A percentile compares a stretch with the other conserved stretches of the same genome.
Evolutionary conservation across 1,139 yeast species (phyloP).

Genomic region (Hyphopichia fennica): DNA sequence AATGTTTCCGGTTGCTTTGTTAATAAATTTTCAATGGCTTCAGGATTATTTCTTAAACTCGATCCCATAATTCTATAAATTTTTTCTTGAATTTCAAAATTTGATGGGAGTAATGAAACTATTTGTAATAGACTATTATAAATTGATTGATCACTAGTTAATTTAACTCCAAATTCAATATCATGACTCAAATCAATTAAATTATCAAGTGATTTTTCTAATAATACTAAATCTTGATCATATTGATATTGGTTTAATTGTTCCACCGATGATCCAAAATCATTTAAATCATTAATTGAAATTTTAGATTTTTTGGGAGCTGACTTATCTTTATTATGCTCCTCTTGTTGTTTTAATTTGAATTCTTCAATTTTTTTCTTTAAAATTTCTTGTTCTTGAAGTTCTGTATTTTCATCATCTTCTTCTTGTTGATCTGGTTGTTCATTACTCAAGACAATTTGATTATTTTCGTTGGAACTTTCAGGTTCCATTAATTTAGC

Average conservation of each 20-base stretch:
- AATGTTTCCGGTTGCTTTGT: constrained; percentile 12
- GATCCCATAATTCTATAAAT: constrained; percentile 54
- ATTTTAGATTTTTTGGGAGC: constrained; percentile 12
- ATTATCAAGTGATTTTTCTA: constrained; percentile 39
- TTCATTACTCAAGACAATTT: constrained; percentile 4
- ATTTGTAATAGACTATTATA: constrained; percentile 19
- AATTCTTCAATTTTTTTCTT: constrained; percentile 1
- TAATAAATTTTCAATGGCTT: constrained; percentile 45
- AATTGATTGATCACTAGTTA: constrained; percentile 22
- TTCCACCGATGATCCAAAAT: constrained; percentile 28
- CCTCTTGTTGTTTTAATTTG: constrained; percentile 9
- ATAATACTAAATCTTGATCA: constrained; percentile 11
- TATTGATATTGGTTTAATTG: constrained; percentile 19
- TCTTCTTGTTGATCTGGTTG: constrained; percentile 8
- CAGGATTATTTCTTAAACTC: constrained; percentile 70
- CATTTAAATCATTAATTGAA: constrained; percentile 19
- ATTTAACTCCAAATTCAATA: constrained; percentile 55
- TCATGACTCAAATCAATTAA: constrained; percentile 67
- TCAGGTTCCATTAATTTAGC: constrained; percentile 55
- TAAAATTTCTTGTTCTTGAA: constrained; percentile 6
- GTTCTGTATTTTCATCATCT: constrained; percentile 10
- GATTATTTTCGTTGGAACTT: constrained; percentile 1
- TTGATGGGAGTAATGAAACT: constrained; percentile 8
- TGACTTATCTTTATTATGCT: constrained; percentile 5
- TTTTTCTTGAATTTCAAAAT: constrained; percentile 36